These are phyloP conservation scores for Malassezia slooffiae DNA, from an alignment of 1,284 basidiomycete genomes.

Conservation along the genomic window DNA sequence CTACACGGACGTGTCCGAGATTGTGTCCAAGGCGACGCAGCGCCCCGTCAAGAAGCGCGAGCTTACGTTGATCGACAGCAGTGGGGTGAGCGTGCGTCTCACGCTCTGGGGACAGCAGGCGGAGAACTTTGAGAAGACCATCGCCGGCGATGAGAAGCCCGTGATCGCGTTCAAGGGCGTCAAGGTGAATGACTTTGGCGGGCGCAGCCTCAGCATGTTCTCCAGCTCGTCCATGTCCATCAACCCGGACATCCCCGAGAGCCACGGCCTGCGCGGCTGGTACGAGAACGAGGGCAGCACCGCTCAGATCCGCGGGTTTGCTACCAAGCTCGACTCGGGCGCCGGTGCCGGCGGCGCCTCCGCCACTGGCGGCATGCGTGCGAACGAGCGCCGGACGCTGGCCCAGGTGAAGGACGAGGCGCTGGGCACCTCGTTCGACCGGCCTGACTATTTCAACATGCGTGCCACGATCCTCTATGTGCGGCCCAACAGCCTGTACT, in stretches of 20 bases:
- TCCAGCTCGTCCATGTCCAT: conserved; percentile 49
- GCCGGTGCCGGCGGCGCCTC: conserved; percentile 26
- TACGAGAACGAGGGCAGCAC: conserved; percentile 48
- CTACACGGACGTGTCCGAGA: conserved; percentile 39
- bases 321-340: conserved; percentile 48
- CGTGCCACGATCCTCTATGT: conserved; percentile 82
- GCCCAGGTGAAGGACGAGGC: conserved; percentile 70
- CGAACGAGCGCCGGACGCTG: conserved; percentile 54
- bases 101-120: conserved; percentile 96
- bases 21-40: conserved; percentile 42
- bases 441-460: conserved; percentile 66
- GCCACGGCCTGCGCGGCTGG: conserved; percentile 81
- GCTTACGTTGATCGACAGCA: conserved; percentile 68
- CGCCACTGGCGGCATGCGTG: conserved; percentile 46
- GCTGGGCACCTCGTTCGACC: conserved; percentile 64
- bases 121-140: conserved; percentile 56
- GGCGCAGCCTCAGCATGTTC: conserved; percentile 65
- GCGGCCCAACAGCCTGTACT: conserved; percentile 72
- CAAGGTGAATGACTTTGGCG: conserved; percentile 87
- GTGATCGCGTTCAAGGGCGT: conserved; percentile 76
- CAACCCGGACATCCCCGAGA: conserved; percentile 79
- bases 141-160: conserved; percentile 36
- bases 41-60: conserved; percentile 43
- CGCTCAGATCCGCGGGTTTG: conserved; percentile 32
- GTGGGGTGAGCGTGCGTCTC: conserved; percentile 66